Evolutionary conservation across 164 flowering plant species (phyloP).

Genomic region (Nymphaea colorata): DNA sequence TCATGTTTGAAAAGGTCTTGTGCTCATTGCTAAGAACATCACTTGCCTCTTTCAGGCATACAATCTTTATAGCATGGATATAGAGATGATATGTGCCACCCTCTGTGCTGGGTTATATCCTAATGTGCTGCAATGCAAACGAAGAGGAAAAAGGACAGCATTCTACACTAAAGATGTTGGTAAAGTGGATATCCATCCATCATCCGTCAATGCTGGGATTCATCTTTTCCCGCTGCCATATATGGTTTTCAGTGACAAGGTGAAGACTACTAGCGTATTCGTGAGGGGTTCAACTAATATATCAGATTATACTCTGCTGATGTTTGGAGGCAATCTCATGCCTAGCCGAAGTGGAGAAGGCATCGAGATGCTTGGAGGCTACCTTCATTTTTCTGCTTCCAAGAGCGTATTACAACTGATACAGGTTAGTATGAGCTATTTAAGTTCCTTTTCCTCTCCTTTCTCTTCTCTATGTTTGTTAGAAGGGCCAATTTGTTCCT

Average conservation of each 20-base stretch:
- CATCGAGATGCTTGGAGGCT: constrained; percentile 95
- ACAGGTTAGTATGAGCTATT: constrained; percentile 27
- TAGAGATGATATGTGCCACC: constrained; percentile 92
- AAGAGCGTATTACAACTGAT: constrained; percentile 70
- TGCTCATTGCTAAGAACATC: no score
- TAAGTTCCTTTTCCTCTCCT: background rate
- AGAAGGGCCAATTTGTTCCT: background rate
- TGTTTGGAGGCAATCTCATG: constrained; percentile 81
- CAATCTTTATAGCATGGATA: constrained; percentile 68
- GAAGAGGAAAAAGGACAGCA: constrained; percentile 88
- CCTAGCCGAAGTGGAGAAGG: constrained; percentile 75
- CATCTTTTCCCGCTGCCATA: constrained; percentile 79
- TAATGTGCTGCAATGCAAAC: constrained; percentile 92
- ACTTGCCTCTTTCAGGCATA: constrained; percentile 41
- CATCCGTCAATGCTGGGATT: constrained; percentile 90
- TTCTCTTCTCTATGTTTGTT: background rate
- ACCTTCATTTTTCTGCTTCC: constrained; percentile 94
- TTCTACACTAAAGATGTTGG: constrained; percentile 94
- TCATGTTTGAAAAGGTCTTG: background rate
- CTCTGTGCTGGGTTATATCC: constrained; percentile 99
- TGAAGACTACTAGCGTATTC: constrained; percentile 67
- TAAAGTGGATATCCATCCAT: constrained; percentile 90
- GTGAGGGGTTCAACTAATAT: constrained; percentile 87
- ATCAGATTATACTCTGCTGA: constrained; percentile 87
- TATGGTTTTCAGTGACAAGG: constrained; percentile 93